A percentile compares a stretch with the other conserved stretches of the same genome.
Evolutionary conservation across 2,329 filamentous ascomycete species (phyloP).

Genomic region (Trichoderma oligosporum): DNA sequence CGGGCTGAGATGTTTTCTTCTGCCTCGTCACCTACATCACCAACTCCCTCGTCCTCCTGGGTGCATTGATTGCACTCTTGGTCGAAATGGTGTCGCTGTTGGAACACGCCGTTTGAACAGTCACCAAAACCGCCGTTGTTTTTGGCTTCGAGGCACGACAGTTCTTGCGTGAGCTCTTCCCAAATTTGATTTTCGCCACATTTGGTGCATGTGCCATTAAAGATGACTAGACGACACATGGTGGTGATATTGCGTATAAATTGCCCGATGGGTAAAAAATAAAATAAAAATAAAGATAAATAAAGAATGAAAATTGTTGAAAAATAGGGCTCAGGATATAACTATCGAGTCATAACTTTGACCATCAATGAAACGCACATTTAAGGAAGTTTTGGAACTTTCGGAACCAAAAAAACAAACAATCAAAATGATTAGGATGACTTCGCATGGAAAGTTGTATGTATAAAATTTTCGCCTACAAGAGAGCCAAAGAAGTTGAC

Average conservation of each 20-base stretch:
- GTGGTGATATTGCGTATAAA: neutral
- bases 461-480: neutral
- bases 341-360: neutral
- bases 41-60: conserved; percentile 42
- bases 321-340: neutral
- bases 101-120: conserved; percentile 39
- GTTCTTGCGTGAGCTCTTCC: conserved; percentile 43
- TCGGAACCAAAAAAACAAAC: neutral
- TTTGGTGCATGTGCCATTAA: conserved; percentile 42
- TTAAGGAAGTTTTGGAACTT: neutral
- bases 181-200: conserved; percentile 41
- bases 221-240: conserved; percentile 49
- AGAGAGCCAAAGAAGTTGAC: neutral
- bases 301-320: neutral
- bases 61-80: conserved; percentile 46
- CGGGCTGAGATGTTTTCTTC: conserved; percentile 2
- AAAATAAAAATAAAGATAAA: neutral
- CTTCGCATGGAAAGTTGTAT: neutral
- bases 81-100: conserved; percentile 45
- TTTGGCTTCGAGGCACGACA: conserved; percentile 48
- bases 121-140: conserved; percentile 45
- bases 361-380: neutral
- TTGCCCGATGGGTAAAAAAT: too few species aligned
- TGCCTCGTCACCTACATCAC: conserved; percentile 36
- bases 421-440: neutral